These are phyloP conservation scores for Auriscalpium orientale DNA, from an alignment of 768 basidiomycete genomes.

Conservation along the genomic window DNA sequence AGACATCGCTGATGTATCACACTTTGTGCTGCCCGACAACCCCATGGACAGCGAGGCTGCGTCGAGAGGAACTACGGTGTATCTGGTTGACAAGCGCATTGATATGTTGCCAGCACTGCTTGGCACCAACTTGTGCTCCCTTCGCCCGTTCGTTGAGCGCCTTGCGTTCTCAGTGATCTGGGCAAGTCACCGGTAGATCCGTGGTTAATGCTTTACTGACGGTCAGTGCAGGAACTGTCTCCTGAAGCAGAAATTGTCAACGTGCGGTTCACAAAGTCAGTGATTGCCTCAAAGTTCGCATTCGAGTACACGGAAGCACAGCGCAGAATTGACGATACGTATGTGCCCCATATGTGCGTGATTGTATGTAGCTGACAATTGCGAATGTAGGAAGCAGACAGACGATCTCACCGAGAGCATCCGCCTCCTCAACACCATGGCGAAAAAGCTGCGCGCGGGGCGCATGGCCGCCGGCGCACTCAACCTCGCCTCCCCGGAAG, in stretches of 20 bases:
- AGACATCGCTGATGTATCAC: constrained; percentile 98
- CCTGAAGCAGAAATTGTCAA: constrained; percentile 84
- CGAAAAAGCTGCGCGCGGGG: constrained; percentile 72
- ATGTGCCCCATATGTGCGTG: constrained; percentile 20
- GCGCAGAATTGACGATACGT: constrained; percentile 87
- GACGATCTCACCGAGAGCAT: constrained; percentile 84
- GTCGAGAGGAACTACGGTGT: constrained; percentile 94
- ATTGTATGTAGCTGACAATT: not conserved
- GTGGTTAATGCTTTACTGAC: constrained; percentile 2
- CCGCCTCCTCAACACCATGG: constrained; percentile 81
- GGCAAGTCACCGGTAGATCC: constrained; percentile 42
- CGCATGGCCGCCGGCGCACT: constrained; percentile 96
- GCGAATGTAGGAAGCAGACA: constrained; percentile 46
- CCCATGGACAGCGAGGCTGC: constrained; percentile 96
- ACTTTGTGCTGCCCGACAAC: constrained; percentile 89
- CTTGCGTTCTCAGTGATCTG: constrained; percentile 94
- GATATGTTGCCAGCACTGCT: constrained; percentile 95
- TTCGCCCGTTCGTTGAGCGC: constrained; percentile 87
- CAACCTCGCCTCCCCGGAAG: constrained; percentile 96
- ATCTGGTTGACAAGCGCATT: constrained; percentile 96
- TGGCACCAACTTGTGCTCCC: constrained; percentile 92
- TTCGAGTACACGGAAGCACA: constrained; percentile 98
- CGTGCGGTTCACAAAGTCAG: constrained; percentile 89
- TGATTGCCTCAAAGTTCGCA: constrained; percentile 92
- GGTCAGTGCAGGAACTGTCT: constrained; percentile 68